Evolutionary conservation across 202 grass and related monocot species (phyloP), one percentile per base, ranked within the genome.

Genomic region (Eragrostis tef): DNA sequence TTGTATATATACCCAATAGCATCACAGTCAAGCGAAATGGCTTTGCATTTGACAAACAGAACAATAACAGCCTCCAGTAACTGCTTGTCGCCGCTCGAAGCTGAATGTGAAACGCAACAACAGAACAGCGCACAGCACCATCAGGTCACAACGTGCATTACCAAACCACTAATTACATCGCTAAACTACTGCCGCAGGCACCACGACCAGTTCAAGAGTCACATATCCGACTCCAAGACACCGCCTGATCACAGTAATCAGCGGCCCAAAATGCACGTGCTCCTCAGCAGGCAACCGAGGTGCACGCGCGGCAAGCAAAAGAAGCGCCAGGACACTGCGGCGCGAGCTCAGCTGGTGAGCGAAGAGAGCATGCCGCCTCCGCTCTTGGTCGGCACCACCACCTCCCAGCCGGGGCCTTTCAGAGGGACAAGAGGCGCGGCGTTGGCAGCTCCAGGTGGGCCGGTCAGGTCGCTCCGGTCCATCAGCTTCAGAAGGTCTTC

Each of bases 331-430:
- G 68, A 74, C 19, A 73, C 47, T 6, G 42, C 27, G 58, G 21
- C 57, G 2, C 6, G 22, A n/a, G 41, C 54, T 94, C 84, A 99
- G 85, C 91, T 90, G 58, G 64, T 87, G 49, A 99, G 93, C 19
- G 93, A 79, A 0, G 87, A 86, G 26, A 99, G 88, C 81, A 99
- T 90, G 34, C 82, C 88, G 5, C 89, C 83, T 0, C 92, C 79
- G 7, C 90, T 90, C 79, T 93, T 98, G 36, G 91, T 53, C 3
- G 85, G 70, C 19, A 99, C 24, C 71, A 99, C 96, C 7, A 99
- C 93, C 81, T 99, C 96, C 96, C 92, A 99, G 64, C 92, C 96
- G 74, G 96, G 93, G n/a, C 96, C 96, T 83, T 88, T 91, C 17
- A 96, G 75, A 7, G 89, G 87, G 13, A 93, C n/a, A 34, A 84